Evolutionary conservation across 441 rosid species (phyloP).

Genomic region (Manihot esculenta): DNA sequence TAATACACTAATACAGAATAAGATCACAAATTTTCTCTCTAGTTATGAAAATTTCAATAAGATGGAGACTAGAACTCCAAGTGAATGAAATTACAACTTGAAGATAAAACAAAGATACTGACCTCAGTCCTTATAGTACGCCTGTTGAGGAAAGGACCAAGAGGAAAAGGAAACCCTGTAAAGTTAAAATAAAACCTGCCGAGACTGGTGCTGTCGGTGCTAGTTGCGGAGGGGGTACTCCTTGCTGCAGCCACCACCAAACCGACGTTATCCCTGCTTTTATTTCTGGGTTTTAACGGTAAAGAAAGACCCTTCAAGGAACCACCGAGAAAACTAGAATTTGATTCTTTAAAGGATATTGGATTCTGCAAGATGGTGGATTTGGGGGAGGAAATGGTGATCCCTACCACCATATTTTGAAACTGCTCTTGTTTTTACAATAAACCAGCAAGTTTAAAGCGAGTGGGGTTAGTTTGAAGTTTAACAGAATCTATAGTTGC

Average conservation of each 20-base stretch:
- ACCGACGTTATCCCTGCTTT: slow-evolving; percentile 31
- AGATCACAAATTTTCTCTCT: background rate
- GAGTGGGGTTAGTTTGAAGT: background rate
- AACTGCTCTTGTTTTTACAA: background rate
- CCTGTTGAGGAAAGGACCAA: slow-evolving; percentile 93
- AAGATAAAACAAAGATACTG: slow-evolving; percentile 18
- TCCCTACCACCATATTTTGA: slow-evolving; percentile 51
- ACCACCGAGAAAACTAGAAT: slow-evolving; percentile 44
- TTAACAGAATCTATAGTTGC: background rate
- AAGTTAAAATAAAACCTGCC: slow-evolving; percentile 77
- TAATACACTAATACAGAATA: background rate
- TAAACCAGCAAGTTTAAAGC: background rate
- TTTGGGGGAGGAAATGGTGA: slow-evolving; percentile 55
- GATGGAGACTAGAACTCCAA: too few relatives aligned
- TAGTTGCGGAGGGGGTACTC: slow-evolving; percentile 27
- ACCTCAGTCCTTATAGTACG: slow-evolving; percentile 90
- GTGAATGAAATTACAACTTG: too few relatives aligned
- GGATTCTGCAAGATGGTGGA: slow-evolving; percentile 45
- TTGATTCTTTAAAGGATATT: slow-evolving; percentile 35
- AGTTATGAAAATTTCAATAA: background rate
- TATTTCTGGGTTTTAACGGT: slow-evolving; percentile 40
- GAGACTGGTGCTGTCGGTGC: slow-evolving; percentile 25
- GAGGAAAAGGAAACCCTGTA: slow-evolving; percentile 97
- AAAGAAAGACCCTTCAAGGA: slow-evolving; percentile 38
- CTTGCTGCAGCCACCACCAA: slow-evolving; percentile 52